A percentile compares a stretch with the other conserved stretches of the same genome.
Conservation (phyloP, 2,329 filamentous ascomycete genomes). For the Orbilia javanica region DNA sequence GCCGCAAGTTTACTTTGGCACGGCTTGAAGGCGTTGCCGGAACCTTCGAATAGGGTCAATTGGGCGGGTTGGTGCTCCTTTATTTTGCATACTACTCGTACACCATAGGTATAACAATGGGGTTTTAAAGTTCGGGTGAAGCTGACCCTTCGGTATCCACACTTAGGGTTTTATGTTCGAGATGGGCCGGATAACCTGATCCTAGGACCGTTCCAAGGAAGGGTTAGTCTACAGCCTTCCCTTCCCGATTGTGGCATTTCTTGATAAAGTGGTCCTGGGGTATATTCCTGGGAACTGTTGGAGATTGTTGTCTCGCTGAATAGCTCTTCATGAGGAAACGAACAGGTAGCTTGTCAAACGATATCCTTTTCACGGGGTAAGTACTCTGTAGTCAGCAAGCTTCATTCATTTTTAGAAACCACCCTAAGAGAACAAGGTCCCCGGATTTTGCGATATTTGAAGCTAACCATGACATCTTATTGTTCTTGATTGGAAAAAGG, state of each 20-base stretch:
- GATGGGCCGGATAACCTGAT: slow-evolving; percentile 74
- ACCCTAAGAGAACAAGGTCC: neutral
- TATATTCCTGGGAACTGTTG: neutral
- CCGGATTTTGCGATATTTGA: slow-evolving; percentile 6
- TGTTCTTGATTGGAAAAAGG: slow-evolving; percentile 69
- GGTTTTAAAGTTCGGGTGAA: slow-evolving; percentile 15
- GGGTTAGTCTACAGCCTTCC: slow-evolving; percentile 70
- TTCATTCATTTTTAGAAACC: slow-evolving; percentile 39
- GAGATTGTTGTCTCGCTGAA: neutral
- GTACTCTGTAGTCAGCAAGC: no score
- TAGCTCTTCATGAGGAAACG: slow-evolving; percentile 13
- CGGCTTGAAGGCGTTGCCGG: slow-evolving; percentile 78
- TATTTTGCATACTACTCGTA: neutral
- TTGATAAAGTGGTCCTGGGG: slow-evolving; percentile 18
- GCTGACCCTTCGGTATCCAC: slow-evolving; percentile 10
- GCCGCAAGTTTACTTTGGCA: slow-evolving; percentile 82
- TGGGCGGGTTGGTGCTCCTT: slow-evolving; percentile 74
- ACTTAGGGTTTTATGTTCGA: slow-evolving; percentile 78
- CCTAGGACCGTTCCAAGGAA: slow-evolving; percentile 83
- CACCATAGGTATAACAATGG: neutral
- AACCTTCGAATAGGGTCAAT: slow-evolving; percentile 77
- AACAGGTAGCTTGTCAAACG: slow-evolving; percentile 77
- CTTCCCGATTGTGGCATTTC: slow-evolving; percentile 1
- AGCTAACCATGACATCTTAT: slow-evolving; percentile 33
- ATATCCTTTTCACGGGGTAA: slow-evolving; percentile 71